Percentiles rank a stretch among this genome's conserved stretches.
Evolutionary conservation across 345 rosid genomes (phyloP).

Genomic region (Erysimum cheiranthoides): DNA sequence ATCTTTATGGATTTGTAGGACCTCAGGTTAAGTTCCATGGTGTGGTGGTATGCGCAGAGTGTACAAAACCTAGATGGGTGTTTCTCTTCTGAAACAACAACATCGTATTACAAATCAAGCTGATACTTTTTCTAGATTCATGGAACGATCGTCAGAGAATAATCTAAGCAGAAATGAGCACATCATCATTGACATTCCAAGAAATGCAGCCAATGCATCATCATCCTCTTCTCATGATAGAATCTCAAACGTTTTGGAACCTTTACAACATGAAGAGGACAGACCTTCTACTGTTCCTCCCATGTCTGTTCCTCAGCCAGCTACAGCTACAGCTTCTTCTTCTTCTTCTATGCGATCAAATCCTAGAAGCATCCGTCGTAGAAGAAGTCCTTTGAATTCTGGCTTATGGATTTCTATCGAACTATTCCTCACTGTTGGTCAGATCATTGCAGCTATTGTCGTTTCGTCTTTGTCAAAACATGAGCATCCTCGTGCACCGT

Average conservation of each 20-base stretch:
- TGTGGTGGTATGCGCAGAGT: constrained; percentile 24
- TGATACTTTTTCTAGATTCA: constrained; percentile 60
- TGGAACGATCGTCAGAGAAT: constrained; percentile 71
- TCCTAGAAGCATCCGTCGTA: constrained; percentile 67
- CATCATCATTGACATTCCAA: constrained; percentile 65
- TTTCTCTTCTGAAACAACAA: constrained; percentile 57
- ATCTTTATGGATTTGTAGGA: constrained; percentile 28
- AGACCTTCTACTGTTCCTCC: constrained; percentile 54
- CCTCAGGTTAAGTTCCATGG: constrained; percentile 25
- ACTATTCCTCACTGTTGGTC: constrained; percentile 78
- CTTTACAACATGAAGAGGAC: constrained; percentile 59
- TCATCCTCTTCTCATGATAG: constrained; percentile 61
- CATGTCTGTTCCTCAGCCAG: constrained; percentile 50
- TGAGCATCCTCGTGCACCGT: constrained; percentile 80
- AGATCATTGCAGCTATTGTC: constrained; percentile 80
- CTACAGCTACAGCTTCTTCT: constrained; percentile 46
- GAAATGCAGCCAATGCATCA: constrained; percentile 48
- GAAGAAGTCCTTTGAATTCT: constrained; percentile 93
- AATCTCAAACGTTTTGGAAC: constrained; percentile 60
- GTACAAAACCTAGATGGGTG: constrained; percentile 72
- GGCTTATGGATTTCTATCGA: constrained; percentile 92
- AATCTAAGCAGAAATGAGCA: constrained; percentile 58
- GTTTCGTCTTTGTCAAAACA: constrained; percentile 79
- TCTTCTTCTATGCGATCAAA: constrained; percentile 57
- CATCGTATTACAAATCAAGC: constrained; percentile 50